Percentiles rank a stretch among this genome's conserved stretches.
These are phyloP conservation scores for Fusarium chlamydosporum DNA, from an alignment of 2,329 filamentous ascomycete species.

Conservation along the genomic window DNA sequence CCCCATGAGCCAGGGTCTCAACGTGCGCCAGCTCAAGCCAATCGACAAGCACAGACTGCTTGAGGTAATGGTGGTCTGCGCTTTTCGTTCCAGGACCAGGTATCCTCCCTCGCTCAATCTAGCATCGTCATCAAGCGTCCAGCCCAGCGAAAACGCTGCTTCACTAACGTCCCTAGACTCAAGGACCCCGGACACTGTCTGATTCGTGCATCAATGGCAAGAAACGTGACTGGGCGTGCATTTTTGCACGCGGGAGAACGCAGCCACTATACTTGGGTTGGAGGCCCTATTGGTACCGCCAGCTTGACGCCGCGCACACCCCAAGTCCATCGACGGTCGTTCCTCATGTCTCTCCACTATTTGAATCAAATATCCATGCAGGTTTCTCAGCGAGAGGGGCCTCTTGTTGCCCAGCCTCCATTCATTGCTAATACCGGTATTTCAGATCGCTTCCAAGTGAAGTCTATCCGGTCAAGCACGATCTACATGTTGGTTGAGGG, in stretches of 20 bases:
- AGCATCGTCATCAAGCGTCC: conserved; percentile 40
- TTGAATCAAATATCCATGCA: conserved; percentile 24
- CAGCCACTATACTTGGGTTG: conserved; percentile 27
- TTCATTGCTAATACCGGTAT: conserved; percentile 9
- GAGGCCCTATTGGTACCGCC: conserved; percentile 26
- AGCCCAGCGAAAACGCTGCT: conserved; percentile 21
- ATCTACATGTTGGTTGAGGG: conserved; percentile 23
- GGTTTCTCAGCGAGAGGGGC: conserved; percentile 14
- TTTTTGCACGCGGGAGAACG: conserved; percentile 41
- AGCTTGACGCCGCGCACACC: conserved; percentile 38
- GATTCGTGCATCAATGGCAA: conserved; percentile 38
- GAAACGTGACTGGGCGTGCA: conserved; percentile 45
- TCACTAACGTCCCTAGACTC: conserved; percentile 25
- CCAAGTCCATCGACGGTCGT: conserved; percentile 1
- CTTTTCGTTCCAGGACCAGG: conserved; percentile 26
- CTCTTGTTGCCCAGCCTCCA: conserved; percentile 19
- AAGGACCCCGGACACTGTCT: conserved; percentile 17
- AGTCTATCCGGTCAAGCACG: conserved; percentile 12
- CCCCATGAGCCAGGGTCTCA: conserved; percentile 38
- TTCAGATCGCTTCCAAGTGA: conserved; percentile 1
- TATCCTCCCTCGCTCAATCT: conserved; percentile 17
- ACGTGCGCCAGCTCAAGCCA: conserved; percentile 40
- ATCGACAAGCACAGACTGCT: conserved; percentile 36
- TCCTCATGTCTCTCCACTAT: conserved; percentile 20
- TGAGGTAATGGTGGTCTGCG: conserved; percentile 41